Conservation (phyloP, 441 rosid species). For the Gossypium davidsonii region DNA sequence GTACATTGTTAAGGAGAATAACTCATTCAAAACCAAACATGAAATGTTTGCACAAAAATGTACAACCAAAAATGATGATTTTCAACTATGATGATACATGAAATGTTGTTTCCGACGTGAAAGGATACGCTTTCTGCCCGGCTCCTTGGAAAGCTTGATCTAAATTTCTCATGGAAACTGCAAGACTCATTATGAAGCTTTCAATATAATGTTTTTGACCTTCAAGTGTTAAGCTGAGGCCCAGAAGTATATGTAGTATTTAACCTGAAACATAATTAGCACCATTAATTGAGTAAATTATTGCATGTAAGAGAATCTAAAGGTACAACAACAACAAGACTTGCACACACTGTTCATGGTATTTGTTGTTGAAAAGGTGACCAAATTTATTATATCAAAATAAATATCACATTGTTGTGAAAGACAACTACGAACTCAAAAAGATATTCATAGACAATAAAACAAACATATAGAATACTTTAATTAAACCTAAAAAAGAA, state of each 20-base stretch:
- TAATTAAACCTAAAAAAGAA: too few species aligned
- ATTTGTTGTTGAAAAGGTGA: background rate
- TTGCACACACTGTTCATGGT: background rate
- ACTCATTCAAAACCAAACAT: background rate
- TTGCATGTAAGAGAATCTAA: background rate
- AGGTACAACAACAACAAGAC: background rate
- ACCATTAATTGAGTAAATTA: conserved; percentile 1
- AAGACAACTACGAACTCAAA: too few species aligned
- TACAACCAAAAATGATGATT: conserved; percentile 14
- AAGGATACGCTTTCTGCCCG: conserved; percentile 96
- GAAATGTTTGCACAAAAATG: background rate
- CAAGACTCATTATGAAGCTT: conserved; percentile 44
- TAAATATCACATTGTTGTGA: too few species aligned
- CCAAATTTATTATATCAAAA: background rate
- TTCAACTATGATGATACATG: too few species aligned
- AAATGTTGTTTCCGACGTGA: conserved; percentile 6
- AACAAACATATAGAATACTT: too few species aligned
- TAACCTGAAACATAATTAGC: conserved; percentile 34
- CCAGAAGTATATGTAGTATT: conserved; percentile 13
- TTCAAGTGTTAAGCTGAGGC: background rate
- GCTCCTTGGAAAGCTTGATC: conserved; percentile 95
- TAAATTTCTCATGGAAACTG: conserved; percentile 89
- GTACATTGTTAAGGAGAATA: conserved; percentile 43
- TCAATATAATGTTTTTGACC: conserved; percentile 7
- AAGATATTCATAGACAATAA: too few species aligned